Conservation (phyloP, 139 green algal genomes). For the Chlorella sp. region DNA sequence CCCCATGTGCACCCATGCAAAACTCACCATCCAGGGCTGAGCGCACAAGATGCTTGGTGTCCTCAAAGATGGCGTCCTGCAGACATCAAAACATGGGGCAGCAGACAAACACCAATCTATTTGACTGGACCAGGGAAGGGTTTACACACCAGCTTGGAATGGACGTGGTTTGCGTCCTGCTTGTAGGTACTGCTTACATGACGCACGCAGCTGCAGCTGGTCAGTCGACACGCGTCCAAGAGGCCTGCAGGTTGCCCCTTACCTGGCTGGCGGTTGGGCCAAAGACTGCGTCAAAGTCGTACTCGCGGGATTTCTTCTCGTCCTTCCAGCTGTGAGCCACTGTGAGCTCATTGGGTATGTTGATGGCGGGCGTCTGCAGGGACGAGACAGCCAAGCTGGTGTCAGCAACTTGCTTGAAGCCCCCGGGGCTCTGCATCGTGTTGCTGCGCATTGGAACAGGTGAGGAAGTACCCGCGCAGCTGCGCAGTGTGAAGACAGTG, state of each 20-base stretch:
- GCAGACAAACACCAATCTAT: too few species aligned
- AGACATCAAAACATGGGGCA: too few species aligned
- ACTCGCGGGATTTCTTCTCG: conserved; percentile 82
- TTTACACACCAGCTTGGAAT: conserved; percentile 53
- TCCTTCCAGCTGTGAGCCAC: conserved; percentile 87
- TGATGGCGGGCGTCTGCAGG: conserved; percentile 36
- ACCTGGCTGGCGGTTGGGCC: neutral
- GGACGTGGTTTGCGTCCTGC: neutral
- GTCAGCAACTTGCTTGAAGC: too few species aligned
- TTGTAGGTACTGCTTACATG: too few species aligned
- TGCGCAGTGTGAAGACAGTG: too few species aligned
- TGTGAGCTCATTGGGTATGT: conserved; percentile 81
- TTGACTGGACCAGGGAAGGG: conserved; percentile 34
- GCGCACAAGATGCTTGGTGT: conserved; percentile 94
- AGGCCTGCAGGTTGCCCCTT: neutral
- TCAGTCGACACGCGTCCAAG: neutral
- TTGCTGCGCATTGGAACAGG: too few species aligned
- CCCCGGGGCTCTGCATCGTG: too few species aligned
- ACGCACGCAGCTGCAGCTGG: too few species aligned
- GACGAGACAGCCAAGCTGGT: too few species aligned
- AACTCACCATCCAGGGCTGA: too few species aligned
- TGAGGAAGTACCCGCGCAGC: too few species aligned
- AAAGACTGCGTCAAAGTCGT: conserved; percentile 80
- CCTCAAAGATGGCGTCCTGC: conserved; percentile 94
- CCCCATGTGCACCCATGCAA: too few species aligned